A percentile compares a stretch with the other conserved stretches of the same genome.
phyloP scores from a whole-genome alignment of 306 rosid genomes.

The Rosa lucieae region DNA sequence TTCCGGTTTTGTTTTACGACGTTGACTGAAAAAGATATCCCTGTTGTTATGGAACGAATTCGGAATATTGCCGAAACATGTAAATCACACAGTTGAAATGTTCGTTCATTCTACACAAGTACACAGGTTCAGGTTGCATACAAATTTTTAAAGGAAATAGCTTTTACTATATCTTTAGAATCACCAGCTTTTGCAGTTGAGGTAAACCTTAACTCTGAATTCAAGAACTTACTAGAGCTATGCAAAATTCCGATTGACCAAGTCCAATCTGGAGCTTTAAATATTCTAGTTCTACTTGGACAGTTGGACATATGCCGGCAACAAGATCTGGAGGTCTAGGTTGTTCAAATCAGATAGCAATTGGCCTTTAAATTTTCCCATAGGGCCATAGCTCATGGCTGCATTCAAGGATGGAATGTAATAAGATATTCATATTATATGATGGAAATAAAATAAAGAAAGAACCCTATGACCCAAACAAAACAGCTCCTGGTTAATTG shows the following conservation, averaged over 20 bases:
- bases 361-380: not conserved
- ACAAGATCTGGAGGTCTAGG: not conserved
- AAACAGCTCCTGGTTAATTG: not conserved
- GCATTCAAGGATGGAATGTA: not conserved
- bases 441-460: not conserved
- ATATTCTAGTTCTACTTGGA: not conserved
- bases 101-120: conserved; percentile 14
- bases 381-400: not conserved
- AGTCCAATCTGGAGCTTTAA: not conserved
- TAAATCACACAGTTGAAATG: conserved; percentile 54
- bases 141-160: not conserved
- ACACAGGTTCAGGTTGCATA: conserved; percentile 11
- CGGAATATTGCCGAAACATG: conserved; percentile 50
- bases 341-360: not conserved
- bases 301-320: not conserved
- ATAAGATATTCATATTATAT: not conserved
- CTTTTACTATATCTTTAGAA: not conserved
- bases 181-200: not conserved
- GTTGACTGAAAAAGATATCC: conserved; percentile 64
- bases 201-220: not conserved
- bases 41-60: conserved; percentile 69
- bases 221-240: not conserved
- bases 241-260: not conserved
- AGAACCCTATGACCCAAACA: not conserved
- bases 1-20: conserved; percentile 74